Base-by-base conservation (phyloP, 768 basidiomycete species). In the Psilocybe cubensis region DNA sequence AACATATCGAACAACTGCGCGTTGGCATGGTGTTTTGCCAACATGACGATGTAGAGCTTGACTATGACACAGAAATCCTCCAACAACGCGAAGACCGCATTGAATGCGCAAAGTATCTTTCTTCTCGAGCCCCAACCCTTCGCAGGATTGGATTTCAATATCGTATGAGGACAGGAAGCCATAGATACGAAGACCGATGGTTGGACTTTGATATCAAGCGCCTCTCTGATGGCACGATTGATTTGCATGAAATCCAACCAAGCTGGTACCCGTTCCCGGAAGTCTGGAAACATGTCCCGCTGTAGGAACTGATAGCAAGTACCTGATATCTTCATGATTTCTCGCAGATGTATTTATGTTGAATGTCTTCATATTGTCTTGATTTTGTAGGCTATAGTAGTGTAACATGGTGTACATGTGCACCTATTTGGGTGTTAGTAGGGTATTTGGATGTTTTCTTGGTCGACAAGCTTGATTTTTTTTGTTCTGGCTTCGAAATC, bases 231-330 rank as follows among this genome's bases (percentile, higher is more conserved):
- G 61, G 60, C 40, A 53, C 45, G n/a, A 52, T 73, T 24, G 56
- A 48, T 42, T 50, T 79, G 18, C 44, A 52, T 17, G 73, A 78
- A 59, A 48, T 73, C n/a, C 63, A 58, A 1, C 63, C 68, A 45
- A 70, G 68, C 24, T 79, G 77, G 77, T 78, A 78, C 44, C 72
- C 69, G 5, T 77, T 77, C 60, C 78, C 78, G 11, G 76, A 77
- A 58, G 72, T 78, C 25, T 79, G 76, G 76, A 17, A 38, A 38
- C 35, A 6, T n/a, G 35, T 38, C n/a, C 35, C 35, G 35, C 12
- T 38, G 35, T n/a, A 38, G 35, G 35, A 38, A 11, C n/a, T 14
- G 35, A 38, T 14, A n/a, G 35, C 35, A 5, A 38, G 35, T 12
- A 7, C 6, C 12, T 33, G 12, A 33, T 12, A 33, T 7, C n/a